Evolutionary conservation across 2,329 filamentous ascomycete species (phyloP), one percentile per base, ranked within the genome.

Genomic region (Apiospora malaysiana): DNA sequence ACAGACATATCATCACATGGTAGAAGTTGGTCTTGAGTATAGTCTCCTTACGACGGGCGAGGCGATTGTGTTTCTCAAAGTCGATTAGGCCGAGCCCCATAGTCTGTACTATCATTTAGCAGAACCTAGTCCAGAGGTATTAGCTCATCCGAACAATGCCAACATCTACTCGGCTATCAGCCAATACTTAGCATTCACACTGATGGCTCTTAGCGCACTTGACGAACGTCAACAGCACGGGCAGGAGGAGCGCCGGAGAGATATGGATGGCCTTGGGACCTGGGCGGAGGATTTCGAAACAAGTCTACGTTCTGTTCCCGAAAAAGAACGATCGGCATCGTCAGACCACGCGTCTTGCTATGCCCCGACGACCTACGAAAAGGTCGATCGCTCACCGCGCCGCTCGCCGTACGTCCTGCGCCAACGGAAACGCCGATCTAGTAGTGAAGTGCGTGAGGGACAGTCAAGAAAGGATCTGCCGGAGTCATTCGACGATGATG

Each of bases 1-100:
- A 5, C 82, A 88, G 76, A 83, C 81, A 0, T 88, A 84, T 73
- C 80, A 84, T 46, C 86, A 87, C 75, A 88, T 88, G 81, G 81
- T 88, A 16, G 74, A 83, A 68, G 77, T 76, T 18, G 82, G 86
- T 0, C 77, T 86, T 10, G 79, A 83, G 70, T 85, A 84, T 72
- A 80, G 85, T 14, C 77, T 80, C 27, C 70, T 87, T 47, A 80
- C 78, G 21, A 86, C 82, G 1, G 82, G 83, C 27, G 81, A 86
- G 74, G 78, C 80, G 2, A 82, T 81, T 66, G 80, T 85, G 86
- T 85, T 70, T 78, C 83, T 87, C 21, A 80, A 77, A 63, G 72
- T 84, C 10, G 70, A 78, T 65, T 79, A 71, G 76, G 21, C 68
- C 1, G 51, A 79, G 27, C 76, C 77, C 0, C 70, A 69, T 5